These are phyloP conservation scores for Colletotrichum liaoningense DNA, from an alignment of 2,329 filamentous ascomycete genomes.

Conservation along the genomic window DNA sequence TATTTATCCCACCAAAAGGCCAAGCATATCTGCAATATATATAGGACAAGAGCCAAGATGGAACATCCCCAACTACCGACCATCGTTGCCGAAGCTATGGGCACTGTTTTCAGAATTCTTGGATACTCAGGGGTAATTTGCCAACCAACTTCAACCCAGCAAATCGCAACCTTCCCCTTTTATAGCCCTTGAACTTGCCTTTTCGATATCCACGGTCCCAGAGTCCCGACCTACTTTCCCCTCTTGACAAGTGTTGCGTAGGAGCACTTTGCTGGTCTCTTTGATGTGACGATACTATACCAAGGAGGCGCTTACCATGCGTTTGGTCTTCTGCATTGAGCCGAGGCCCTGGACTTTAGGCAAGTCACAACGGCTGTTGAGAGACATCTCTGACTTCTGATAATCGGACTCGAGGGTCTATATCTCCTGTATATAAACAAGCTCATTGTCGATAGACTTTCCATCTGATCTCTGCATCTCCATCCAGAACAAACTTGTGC, in stretches of 20 bases:
- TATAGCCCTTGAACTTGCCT: not conserved
- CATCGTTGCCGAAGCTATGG: conserved; percentile 6
- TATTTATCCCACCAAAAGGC: not conserved
- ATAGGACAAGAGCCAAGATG: not conserved
- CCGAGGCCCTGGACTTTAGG: not conserved
- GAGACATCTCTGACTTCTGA: not conserved
- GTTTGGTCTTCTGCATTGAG: not conserved
- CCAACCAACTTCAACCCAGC: not conserved
- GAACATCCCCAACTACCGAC: conserved; percentile 2
- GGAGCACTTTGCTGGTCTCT: not conserved
- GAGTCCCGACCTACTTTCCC: not conserved
- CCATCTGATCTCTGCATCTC: not conserved
- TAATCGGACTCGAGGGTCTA: too few relatives aligned
- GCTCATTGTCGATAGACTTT: not conserved
- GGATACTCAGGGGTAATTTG: not conserved
- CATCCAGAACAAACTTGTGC: too few relatives aligned
- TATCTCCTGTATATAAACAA: not conserved
- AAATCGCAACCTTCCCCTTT: conserved; percentile 3
- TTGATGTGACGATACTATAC: not conserved
- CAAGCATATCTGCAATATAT: not conserved
- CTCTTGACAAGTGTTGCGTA: not conserved
- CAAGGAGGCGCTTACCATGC: not conserved
- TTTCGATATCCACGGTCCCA: not conserved
- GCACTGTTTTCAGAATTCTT: not conserved
- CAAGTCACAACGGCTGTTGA: not conserved